Conservation (phyloP, 257 asterid species). For the Sherardia arvensis region DNA sequence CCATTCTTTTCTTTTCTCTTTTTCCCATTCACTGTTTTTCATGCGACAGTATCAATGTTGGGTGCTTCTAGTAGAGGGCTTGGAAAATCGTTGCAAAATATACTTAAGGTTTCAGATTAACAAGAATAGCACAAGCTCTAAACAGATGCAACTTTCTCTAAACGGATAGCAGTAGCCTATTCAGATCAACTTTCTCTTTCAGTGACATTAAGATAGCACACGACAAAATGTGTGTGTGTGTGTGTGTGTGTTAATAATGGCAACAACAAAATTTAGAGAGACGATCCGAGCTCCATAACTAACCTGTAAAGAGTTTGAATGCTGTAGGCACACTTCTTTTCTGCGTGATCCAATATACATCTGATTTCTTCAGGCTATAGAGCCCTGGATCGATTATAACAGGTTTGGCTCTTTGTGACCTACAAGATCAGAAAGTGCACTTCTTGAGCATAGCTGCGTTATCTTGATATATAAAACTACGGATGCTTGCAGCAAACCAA, state of each 20-base stretch:
- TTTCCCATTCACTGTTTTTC: neutral
- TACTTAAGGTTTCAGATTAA: neutral
- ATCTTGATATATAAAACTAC: neutral
- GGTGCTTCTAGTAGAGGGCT: neutral
- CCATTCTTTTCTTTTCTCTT: neutral
- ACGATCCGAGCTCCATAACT: neutral
- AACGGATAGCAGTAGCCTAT: neutral
- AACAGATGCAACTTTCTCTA: neutral
- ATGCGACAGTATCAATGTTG: neutral
- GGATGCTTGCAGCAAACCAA: neutral
- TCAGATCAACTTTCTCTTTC: neutral
- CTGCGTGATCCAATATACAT: constrained; percentile 50
- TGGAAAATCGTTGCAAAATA: neutral
- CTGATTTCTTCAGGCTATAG: constrained; percentile 54
- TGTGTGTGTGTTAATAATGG: neutral
- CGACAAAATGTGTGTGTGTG: too few species aligned
- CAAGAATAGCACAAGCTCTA: neutral
- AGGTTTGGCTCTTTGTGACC: constrained; percentile 67
- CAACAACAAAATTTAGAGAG: neutral
- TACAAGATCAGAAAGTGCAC: constrained; percentile 12
- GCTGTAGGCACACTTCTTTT: constrained; percentile 56
- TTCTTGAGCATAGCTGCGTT: constrained; percentile 1
- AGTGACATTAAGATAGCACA: neutral
- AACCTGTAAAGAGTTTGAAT: constrained; percentile 66
- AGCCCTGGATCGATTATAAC: constrained; percentile 70